Evolutionary conservation across 352 stramenopile genomes (phyloP), one percentile per base, ranked within the genome.

Genomic region (Phytophthora pistaciae): DNA sequence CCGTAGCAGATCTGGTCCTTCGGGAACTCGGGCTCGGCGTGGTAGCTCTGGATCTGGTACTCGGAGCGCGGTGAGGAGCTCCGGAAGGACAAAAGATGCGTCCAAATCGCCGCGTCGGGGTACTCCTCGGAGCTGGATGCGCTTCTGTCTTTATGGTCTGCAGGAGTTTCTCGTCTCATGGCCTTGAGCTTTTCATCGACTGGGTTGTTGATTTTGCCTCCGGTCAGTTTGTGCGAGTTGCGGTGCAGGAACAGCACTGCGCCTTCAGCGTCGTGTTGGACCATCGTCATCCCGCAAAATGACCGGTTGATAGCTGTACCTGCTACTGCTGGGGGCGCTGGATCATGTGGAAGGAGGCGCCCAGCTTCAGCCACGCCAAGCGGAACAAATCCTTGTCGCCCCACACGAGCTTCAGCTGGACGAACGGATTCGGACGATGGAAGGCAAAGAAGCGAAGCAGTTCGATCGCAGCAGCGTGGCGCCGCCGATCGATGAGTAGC

Each of bases 311-410:
- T 23, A 87, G 23, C 57, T 90, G 80, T 69, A 2, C 81, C 81
- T 10, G 75, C 77, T 40, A 78, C 64, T 11, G 74, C 81, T 10
- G 82, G 77, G 5, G 79, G 59, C 72, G 74, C 36, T 79, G 66
- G 3, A 80, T 64, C 74, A 89, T 85, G 56, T 74, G 66, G 57
- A 89, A 90, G 11, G 75, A 68, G 18, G 72, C 78, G 14, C 56
- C 60, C 11, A 78, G 60, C 50, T 87, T 87, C 50, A 88, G 72
- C 82, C 82, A 90, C 23, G 82, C 82, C 23, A 85, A 79, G 0
- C 82, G 82, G 42, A 88, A 90, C 9, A 90, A 69, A n/a, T 90
- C 82, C 40, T 90, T 90, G 70, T 90, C 82, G 5, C 82, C 82
- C 23, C 82, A 80, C 23, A 81, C 77, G 18, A 88, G 75, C 50